Evolutionary conservation across 1,284 basidiomycete genomes (phyloP), one percentile per base, ranked within the genome.

Genomic region (Thelephora terrestris): DNA sequence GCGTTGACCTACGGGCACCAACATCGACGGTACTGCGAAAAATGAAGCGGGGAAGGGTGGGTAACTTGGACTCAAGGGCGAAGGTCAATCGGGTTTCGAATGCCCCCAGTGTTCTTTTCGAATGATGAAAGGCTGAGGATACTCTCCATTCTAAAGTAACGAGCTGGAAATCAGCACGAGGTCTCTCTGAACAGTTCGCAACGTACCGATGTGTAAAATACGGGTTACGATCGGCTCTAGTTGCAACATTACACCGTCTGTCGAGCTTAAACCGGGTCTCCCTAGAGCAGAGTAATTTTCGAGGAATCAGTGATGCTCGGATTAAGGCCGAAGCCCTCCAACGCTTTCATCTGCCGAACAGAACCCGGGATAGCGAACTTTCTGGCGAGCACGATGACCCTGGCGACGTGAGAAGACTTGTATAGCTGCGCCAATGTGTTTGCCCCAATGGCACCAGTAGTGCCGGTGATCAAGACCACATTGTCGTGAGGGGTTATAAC

Each of bases 51-150:
- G 53, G 53, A 1, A 46, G 52, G 4, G 47, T 49, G 7, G 51
- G 45, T 12, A 53, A 40, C 12, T 62, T 49, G 23, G 66, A 61
- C 24, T 53, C 42, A 7, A 69, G 55, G 2, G 69, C 64, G 10
- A 76, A 59, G n/a, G 49, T 74, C 64, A 36, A 75, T 55, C 21
- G 75, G 57, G 47, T 65, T 57, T 7, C 69, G 64, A 4, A 66
- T 58, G 16, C 68, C 70, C 7, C 50, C 47, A 18, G 75, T 60
- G 46, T 64, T 63, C 2, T 63, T 47, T 54, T 69, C 63, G 51
- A 66, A 66, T 5, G 63, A 59, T 20, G 56, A 42, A 20, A 73
- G 53, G 1, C 59, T 32, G 20, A 64, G 50, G 53, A 70, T 64
- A 74, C 62, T 12, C 59, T 55, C 71, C 71, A 75, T 1, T 71